phyloP scores from a whole-genome alignment of 805 yeast genomes.

The Yarrowia porcina region DNA sequence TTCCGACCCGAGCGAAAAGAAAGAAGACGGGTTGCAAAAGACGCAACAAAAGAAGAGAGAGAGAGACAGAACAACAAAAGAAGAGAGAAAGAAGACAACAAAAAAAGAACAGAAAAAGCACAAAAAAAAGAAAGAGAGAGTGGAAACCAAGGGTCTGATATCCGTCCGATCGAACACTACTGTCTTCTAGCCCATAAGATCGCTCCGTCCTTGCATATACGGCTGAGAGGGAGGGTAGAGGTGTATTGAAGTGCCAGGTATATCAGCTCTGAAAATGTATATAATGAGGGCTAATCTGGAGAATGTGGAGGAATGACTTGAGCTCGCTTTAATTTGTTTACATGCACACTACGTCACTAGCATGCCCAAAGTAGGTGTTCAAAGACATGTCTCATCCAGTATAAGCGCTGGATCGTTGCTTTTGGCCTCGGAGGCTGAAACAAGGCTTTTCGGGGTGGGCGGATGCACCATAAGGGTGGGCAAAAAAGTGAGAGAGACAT shows the following conservation, averaged over 20 bases:
- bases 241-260: not conserved
- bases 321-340: too few relatives aligned
- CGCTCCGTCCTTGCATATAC: not conserved
- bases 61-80: not conserved
- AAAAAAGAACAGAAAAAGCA: not conserved
- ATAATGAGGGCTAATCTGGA: too few relatives aligned
- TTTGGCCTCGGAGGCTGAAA: not conserved
- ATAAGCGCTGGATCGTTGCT: not conserved
- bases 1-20: not conserved
- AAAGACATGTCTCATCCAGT: not conserved
- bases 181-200: not conserved
- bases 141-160: too few relatives aligned
- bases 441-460: not conserved
- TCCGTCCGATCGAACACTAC: too few relatives aligned
- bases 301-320: too few relatives aligned
- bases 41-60: not conserved
- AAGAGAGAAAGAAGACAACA: too few relatives aligned
- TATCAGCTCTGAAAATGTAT: too few relatives aligned
- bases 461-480: not conserved
- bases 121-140: too few relatives aligned
- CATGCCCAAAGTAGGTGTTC: too few relatives aligned
- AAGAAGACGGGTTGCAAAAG: too few relatives aligned
- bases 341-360: too few relatives aligned
- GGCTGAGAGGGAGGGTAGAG: not conserved
- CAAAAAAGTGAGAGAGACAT: not conserved